Base-by-base conservation (phyloP, 1,139 yeast species). In the Yamadazyma triangularis region DNA sequence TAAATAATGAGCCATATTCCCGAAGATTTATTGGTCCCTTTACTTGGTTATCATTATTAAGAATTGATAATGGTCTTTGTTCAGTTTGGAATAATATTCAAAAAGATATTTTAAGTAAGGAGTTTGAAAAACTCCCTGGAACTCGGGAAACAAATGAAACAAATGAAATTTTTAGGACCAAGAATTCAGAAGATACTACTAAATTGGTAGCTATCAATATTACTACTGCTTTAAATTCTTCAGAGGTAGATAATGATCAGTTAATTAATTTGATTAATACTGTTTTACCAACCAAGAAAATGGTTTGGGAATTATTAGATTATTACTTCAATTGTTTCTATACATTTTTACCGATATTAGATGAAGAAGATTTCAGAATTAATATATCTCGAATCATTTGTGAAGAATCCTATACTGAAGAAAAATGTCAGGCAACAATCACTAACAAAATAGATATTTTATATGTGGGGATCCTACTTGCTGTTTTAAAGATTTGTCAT, bases 301-400 rank as follows among this genome's bases (percentile, higher is more conserved):
- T 63, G 2, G 39, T 70, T 2, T 67, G 75, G 73, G 38, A 58
- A 16, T 51, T 66, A 4, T 41, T 71, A n/a, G 59, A 65, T 23
- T 49, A 70, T 22, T 76, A 62, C 42, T 74, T 74, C 45, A 47
- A 45, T 2, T 50, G 56, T 16, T 55, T 73, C 9, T 71, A 70
- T 38, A 71, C 75, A 0, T 62, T 69, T 28, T 45, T 61, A 33
- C 80, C 82, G 2, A 57, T 64, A 29, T 28, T 75, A 10, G 77
- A 73, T 35, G 76, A 76, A 44, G 38, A 34, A 11, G 47, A 44
- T 3, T 53, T 58, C 24, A 40, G 46, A 27, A 32, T 28, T 13
- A 41, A 50, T 20, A 28, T 56, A 8, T 37, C 41, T 5, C 37
- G 42, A 16, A 41, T 57, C 8, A 41, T 58, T 23, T 6, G 6